Evolutionary conservation across 2,329 filamentous ascomycete species (phyloP), one percentile per base, ranked within the genome.

Genomic region (Cordyceps tenuipes): DNA sequence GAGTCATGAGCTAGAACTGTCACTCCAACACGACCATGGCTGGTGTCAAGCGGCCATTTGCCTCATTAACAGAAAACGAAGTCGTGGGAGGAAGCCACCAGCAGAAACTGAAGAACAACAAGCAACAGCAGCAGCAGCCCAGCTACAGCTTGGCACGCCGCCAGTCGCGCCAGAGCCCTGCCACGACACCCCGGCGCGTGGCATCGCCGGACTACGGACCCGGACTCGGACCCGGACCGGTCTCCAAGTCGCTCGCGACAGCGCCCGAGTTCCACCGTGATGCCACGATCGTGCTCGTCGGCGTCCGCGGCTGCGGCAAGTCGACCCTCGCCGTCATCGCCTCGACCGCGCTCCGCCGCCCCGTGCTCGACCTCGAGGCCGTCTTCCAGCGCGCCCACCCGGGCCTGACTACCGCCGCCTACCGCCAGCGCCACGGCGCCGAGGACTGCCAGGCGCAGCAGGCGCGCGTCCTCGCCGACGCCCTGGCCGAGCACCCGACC

Each of bases 291-390:
- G 81, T 91, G 7, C 77, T 92, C 19, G 81, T 89, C 23, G 89
- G 89, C 2, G 84, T 90, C 60, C 83, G 87, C 15, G 89, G 88
- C 12, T 84, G 86, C 5, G 89, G 89, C 17, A 91, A 91, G 71
- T 88, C 87, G 1, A 90, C 87, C 1, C 75, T 92, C 12, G 89
- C 86, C 15, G 82, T 92, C 52, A 90, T 92, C 63, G 86, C 88
- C 6, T 88, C 88, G 0, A 85, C 85, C 8, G 86, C 87, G 53
- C 84, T 89, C 70, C 82, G 84, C 57, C 79, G 86, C 46, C 83
- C 83, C 57, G 77, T 91, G 2, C 75, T 91, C 57, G 88, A 91
- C 63, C 79, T 85, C 39, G 88, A 91, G 64, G 79, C 80, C 46
- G 79, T 80, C 51, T 92, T 93, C 65, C 80, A 86, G 47, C 82